Percentiles rank a stretch among this genome's conserved stretches.
These are phyloP conservation scores for Calocybe indica DNA, from an alignment of 768 basidiomycete species.

Conservation along the genomic window DNA sequence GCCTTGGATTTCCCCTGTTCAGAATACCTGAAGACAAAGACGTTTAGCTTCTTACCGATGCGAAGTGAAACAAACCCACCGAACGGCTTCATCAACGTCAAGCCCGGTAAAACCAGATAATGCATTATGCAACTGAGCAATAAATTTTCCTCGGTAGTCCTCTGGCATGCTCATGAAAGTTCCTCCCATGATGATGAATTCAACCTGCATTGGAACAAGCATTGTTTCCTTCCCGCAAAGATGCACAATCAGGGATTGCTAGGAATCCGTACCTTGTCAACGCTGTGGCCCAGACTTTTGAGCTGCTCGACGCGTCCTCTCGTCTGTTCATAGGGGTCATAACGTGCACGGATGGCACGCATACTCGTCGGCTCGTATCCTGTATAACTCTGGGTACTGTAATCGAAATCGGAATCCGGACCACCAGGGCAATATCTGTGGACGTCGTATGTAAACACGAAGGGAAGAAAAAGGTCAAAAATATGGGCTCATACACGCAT, in stretches of 20 bases:
- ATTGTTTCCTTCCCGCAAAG: no score
- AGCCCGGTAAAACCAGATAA: conserved; percentile 90
- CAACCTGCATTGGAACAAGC: conserved; percentile 43
- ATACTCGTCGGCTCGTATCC: conserved; percentile 98
- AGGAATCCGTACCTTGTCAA: conserved; percentile 72
- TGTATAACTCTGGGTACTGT: conserved; percentile 95
- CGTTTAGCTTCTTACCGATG: background rate
- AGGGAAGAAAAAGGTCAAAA: background rate
- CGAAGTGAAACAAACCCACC: conserved; percentile 31
- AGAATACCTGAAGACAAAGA: conserved; percentile 58
- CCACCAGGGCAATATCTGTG: conserved; percentile 94
- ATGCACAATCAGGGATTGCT: background rate
- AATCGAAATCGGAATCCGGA: conserved; percentile 99
- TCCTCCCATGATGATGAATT: conserved; percentile 96
- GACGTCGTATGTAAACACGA: background rate
- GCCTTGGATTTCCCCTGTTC: conserved; percentile 98
- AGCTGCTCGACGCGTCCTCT: conserved; percentile 93
- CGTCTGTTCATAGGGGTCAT: conserved; percentile 96
- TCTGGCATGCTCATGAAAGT: conserved; percentile 99
- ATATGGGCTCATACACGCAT: conserved; percentile 68
- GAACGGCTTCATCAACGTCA: conserved; percentile 94
- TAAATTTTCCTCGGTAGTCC: conserved; percentile 88
- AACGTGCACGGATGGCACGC: conserved; percentile 94
- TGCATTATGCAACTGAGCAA: conserved; percentile 96
- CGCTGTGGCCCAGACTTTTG: conserved; percentile 91